Conservation (phyloP, 768 basidiomycete species). For the Chiua virens region DNA sequence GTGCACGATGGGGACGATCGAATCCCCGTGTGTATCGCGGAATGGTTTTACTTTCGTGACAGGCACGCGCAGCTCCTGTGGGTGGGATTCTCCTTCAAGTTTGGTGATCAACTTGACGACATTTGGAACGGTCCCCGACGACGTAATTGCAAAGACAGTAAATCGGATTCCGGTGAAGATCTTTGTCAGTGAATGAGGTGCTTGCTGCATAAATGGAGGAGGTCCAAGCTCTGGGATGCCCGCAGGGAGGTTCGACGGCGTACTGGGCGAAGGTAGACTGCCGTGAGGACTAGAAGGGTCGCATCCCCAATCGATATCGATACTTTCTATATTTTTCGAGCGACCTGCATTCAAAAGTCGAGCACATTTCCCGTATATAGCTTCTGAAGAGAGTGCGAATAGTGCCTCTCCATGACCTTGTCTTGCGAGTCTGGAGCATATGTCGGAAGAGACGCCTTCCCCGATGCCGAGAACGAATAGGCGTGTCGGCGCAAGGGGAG, state of each 20-base stretch:
- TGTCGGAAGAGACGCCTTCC: slow-evolving; percentile 43
- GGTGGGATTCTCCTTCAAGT: slow-evolving; percentile 22
- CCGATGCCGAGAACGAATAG: slow-evolving; percentile 65
- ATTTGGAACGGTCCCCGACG: slow-evolving; percentile 21
- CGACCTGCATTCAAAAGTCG: slow-evolving; percentile 52
- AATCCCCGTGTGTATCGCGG: slow-evolving; percentile 11
- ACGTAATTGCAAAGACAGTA: slow-evolving; percentile 34
- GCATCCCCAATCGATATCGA: slow-evolving; percentile 50
- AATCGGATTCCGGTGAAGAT: slow-evolving; percentile 37
- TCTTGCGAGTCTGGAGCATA: slow-evolving; percentile 54
- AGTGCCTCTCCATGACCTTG: slow-evolving; percentile 52
- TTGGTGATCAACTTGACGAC: slow-evolving; percentile 29
- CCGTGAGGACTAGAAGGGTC: background rate
- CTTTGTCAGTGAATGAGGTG: slow-evolving; percentile 29
- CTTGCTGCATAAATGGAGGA: slow-evolving; percentile 34
- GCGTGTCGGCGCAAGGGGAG: slow-evolving; percentile 37
- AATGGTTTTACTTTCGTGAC: slow-evolving; percentile 30
- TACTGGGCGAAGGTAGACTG: slow-evolving; percentile 10
- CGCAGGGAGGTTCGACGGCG: slow-evolving; percentile 14
- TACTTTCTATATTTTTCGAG: slow-evolving; percentile 44
- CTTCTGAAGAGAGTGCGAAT: slow-evolving; percentile 45
- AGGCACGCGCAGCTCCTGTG: slow-evolving; percentile 14
- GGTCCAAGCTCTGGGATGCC: slow-evolving; percentile 30
- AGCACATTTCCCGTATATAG: slow-evolving; percentile 49
- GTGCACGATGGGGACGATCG: slow-evolving; percentile 43